A percentile compares a stretch with the other conserved stretches of the same genome.
phyloP scores from a whole-genome alignment of 345 rosid genomes.

The Microcos paniculata region DNA sequence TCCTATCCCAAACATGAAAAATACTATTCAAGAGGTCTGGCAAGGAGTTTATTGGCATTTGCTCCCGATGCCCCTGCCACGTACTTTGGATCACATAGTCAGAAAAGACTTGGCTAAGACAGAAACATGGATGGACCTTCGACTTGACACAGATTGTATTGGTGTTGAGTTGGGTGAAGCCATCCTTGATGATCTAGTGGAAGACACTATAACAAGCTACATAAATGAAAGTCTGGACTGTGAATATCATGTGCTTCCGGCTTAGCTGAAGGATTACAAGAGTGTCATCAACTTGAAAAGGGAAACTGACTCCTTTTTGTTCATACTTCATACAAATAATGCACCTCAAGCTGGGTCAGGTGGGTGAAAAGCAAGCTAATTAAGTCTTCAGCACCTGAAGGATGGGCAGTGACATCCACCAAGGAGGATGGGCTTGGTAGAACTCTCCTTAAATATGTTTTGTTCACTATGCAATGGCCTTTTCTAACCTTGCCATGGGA shows the following conservation, averaged over 20 bases:
- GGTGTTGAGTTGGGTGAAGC: conserved; percentile 48
- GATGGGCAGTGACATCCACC: neutral
- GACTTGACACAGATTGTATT: conserved; percentile 41
- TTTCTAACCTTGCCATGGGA: conserved; percentile 27
- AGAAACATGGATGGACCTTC: conserved; percentile 72
- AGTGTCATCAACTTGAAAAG: neutral
- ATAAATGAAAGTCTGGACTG: conserved; percentile 22
- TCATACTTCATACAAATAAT: conserved; percentile 16
- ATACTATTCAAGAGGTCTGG: conserved; percentile 49
- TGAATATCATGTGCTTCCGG: conserved; percentile 18
- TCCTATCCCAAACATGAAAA: conserved; percentile 46
- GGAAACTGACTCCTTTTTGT: neutral
- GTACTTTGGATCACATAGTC: conserved; percentile 67
- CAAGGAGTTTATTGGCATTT: conserved; percentile 74
- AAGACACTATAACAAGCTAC: conserved; percentile 46
- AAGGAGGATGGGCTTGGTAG: neutral
- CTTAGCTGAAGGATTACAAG: conserved; percentile 29
- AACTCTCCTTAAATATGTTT: conserved; percentile 1
- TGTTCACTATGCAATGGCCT: conserved; percentile 14
- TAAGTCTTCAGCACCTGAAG: neutral
- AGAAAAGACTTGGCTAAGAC: conserved; percentile 61
- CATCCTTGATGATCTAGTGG: conserved; percentile 63
- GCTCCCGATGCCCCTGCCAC: conserved; percentile 62
- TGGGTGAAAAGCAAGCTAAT: conserved; percentile 2
- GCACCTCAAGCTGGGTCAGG: neutral